Evolutionary conservation across 148 eudicot genomes (phyloP), one percentile per base, ranked within the genome.

Genomic region (Bassia scoparia): DNA sequence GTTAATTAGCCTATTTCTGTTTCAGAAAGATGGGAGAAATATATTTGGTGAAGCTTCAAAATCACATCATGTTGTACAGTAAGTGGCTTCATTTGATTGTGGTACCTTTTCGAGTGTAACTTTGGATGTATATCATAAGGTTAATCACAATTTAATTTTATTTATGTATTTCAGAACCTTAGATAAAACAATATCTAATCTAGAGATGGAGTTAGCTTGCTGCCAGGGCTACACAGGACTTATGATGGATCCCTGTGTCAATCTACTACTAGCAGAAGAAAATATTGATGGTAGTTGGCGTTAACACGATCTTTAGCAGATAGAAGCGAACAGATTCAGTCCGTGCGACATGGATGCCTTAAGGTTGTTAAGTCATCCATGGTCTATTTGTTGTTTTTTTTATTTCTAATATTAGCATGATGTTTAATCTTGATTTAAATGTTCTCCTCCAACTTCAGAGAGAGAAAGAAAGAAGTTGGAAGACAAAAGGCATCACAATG

Each of bases 161-260:
- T 74, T 13, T 66, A 29, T 56, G 52, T 78, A 49, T 31, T 73
- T 74, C 83, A 93, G 96, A 66, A 84, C 86, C 23, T 84, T 93
- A 52, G 98, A 89, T 78, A 93, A 87, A 78, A 88, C 96, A 1
- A 93, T 93, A 70, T 88, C 98, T 33, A 88, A 81, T 78, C 79
- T 93, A 76, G 98, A 93, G 83, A 93, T 87, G 98, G 96, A 93
- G 77, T 82, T 93, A 80, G 93, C 98, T 72, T n/a, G 91, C 93
- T 68, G 98, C 96, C 34, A 93, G 90, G 82, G 90, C 96, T 67
- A 83, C 87, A 18, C 96, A 93, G 70, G 98, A 90, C 87, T 94
- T 18, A 74, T 88, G 34, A 83, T 85, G 76, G 84, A 78, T 91
- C 20, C 96, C 98, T 18, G 44, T 75, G 30, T 80, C 89, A 50